Base-by-base conservation (phyloP, 345 rosid species). In the Eucalyptus urophylla region DNA sequence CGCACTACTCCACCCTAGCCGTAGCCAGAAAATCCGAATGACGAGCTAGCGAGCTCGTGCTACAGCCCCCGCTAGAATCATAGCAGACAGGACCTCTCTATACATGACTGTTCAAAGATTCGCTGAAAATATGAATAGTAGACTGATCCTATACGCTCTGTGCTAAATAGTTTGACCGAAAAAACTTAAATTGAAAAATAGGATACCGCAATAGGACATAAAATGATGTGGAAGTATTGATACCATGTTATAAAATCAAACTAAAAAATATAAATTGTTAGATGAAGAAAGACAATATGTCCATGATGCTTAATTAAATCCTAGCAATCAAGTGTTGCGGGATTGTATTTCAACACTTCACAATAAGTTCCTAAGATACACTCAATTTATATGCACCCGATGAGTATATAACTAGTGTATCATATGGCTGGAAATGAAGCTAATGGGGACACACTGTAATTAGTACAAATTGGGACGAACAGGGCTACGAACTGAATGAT, bases 261-360 rank as follows among this genome's bases (percentile, higher is more conserved):
- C 7, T 17, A 1, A 33, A 33, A 16, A 17, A 40, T 9, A 69
- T 37, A 33, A 17, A 6, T 21, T 3, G 11, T 17, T 21, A 3
- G 3, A 67, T 31, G 40, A 8, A 67, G 80, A 31, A 33, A 31
- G 22, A 67, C 3, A 9, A 16, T 0, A 31, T 4, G 22, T 33
- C 12, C 22, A 16, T 0, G 0, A 67, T 3, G 3, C 80, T n/a
- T 15, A 31, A 69, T 69, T 2, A 69, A 33, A 69, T 69, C 44
- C 43, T 0, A 17, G 1, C 2, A 9, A 69, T 33, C 4, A 69
- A 69, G 4, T 5, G 24, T 15, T 0, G 12, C 0, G 0, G 0
- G 13, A 69, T 33, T 31, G 37, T 1, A 8, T 69, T 16, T 69
- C 2, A 69, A 69, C 1, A 3, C 7, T 69, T 33, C 33, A 33